Conservation (phyloP, 2,329 filamentous ascomycete species). For the Huntiella moniliformis region DNA sequence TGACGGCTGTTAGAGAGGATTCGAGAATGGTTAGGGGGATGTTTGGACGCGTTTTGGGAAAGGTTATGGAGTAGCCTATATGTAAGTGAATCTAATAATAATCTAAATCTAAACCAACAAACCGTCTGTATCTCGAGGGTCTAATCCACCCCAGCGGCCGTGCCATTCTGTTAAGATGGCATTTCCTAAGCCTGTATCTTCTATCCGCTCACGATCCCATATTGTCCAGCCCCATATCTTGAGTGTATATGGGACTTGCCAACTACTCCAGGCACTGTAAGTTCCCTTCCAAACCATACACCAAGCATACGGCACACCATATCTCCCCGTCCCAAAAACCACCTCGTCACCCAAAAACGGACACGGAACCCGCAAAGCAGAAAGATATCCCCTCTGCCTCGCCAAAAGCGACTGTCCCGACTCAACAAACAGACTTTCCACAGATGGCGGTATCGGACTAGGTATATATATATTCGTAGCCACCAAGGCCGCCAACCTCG, state of each 20-base stretch:
- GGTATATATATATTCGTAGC: neutral
- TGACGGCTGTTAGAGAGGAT: constrained; percentile 46
- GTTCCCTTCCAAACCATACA: constrained; percentile 8
- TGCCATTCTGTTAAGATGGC: constrained; percentile 7
- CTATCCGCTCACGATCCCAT: constrained; percentile 7
- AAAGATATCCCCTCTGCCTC: neutral
- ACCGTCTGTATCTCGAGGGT: constrained; percentile 5
- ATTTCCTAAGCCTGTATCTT: constrained; percentile 1
- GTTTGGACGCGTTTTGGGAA: constrained; percentile 39
- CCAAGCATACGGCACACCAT: constrained; percentile 7
- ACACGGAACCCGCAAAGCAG: neutral
- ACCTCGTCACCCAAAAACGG: constrained; percentile 8
- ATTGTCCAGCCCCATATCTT: constrained; percentile 12
- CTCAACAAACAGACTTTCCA: neutral
- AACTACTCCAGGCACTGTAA: constrained; percentile 8
- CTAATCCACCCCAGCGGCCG: constrained; percentile 4
- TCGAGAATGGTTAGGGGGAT: constrained; percentile 46
- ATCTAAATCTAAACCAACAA: neutral
- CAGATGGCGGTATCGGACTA: neutral
- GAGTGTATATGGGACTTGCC: constrained; percentile 5
- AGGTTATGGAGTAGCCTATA: constrained; percentile 23
- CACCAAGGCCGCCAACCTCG: neutral
- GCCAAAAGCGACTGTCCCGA: neutral
- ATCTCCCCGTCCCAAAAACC: neutral
- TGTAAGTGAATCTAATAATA: neutral